phyloP scores from a whole-genome alignment of 2,329 filamentous ascomycete species.

The Colletotrichum sp. region DNA sequence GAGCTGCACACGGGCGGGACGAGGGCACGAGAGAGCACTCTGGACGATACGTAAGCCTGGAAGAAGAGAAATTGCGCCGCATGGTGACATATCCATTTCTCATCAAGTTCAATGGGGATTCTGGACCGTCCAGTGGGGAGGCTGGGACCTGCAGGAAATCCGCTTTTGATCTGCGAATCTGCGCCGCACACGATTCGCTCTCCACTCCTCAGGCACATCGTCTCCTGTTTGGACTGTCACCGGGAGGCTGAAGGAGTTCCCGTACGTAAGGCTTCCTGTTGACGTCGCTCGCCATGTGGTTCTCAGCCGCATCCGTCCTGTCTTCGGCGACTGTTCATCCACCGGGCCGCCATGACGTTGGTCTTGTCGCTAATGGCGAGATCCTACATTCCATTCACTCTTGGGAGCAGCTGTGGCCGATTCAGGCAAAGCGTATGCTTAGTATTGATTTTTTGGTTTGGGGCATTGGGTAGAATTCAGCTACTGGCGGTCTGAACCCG shows the following conservation, averaged over 20 bases:
- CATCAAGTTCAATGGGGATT: not conserved
- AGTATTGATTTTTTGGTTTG: not conserved
- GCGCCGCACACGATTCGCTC: slow-evolving; percentile 6
- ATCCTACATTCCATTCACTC: not conserved
- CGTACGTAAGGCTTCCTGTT: not conserved
- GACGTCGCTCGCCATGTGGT: not conserved
- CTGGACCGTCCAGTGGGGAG: slow-evolving; percentile 4
- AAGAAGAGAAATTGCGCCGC: not conserved
- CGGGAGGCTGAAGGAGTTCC: not conserved
- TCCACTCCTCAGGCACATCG: slow-evolving; percentile 2
- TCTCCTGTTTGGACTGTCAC: not conserved
- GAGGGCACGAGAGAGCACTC: not conserved
- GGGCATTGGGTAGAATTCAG: not conserved
- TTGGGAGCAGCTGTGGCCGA: not conserved
- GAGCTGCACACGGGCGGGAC: not conserved
- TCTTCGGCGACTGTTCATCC: not conserved
- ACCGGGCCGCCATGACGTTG: not conserved
- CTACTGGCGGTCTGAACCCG: not conserved
- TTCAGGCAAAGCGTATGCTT: not conserved
- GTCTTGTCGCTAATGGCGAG: not conserved
- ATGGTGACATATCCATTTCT: not conserved
- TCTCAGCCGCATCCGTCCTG: not conserved
- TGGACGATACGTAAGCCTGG: not conserved
- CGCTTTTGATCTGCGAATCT: slow-evolving; percentile 21
- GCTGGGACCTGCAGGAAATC: slow-evolving; percentile 4